Percentiles rank a stretch among this genome's conserved stretches.
Evolutionary conservation across 495 filamentous ascomycete species (phyloP).

Genomic region (Penicillium herquei): DNA sequence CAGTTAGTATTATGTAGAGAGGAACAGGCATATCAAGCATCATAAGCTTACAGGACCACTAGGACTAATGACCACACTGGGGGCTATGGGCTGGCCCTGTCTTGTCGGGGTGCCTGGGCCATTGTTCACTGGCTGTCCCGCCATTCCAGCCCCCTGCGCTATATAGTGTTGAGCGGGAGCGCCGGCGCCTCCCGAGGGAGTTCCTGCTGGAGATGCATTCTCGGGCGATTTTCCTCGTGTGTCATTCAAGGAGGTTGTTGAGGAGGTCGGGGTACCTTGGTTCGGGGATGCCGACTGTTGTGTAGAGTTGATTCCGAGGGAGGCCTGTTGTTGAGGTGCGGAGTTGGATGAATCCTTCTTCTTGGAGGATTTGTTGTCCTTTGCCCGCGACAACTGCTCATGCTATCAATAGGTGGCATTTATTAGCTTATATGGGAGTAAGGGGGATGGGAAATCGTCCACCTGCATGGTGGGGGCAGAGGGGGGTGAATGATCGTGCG

Average conservation of each 20-base stretch:
- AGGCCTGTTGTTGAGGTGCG: conserved; percentile 58
- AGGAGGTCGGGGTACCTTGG: conserved; percentile 76
- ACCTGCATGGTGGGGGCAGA: conserved; percentile 12
- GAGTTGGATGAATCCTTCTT: conserved; percentile 85
- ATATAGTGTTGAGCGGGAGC: conserved; percentile 37
- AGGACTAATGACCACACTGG: conserved; percentile 93
- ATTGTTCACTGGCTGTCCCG: conserved; percentile 49
- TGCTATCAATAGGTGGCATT: conserved; percentile 45
- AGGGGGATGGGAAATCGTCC: conserved; percentile 6
- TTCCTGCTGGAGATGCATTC: conserved; percentile 50
- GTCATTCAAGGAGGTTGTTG: conserved; percentile 83
- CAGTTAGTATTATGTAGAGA: conserved; percentile 19
- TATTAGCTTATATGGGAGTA: conserved; percentile 24
- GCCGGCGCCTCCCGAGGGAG: conserved; percentile 20
- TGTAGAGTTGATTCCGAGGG: conserved; percentile 39
- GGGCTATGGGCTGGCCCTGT: conserved; percentile 65
- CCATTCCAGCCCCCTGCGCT: conserved; percentile 32
- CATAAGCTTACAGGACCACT: conserved; percentile 77
- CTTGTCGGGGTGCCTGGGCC: conserved; percentile 67
- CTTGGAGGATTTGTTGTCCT: conserved; percentile 93
- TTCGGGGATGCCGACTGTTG: conserved; percentile 63
- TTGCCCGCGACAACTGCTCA: conserved; percentile 90
- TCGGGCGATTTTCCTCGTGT: conserved; percentile 76
- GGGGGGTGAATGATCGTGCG: conserved; percentile 15
- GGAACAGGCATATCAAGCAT: background rate